Base-by-base conservation (phyloP, 495 filamentous ascomycete species). In the Margaritispora aquatica region DNA sequence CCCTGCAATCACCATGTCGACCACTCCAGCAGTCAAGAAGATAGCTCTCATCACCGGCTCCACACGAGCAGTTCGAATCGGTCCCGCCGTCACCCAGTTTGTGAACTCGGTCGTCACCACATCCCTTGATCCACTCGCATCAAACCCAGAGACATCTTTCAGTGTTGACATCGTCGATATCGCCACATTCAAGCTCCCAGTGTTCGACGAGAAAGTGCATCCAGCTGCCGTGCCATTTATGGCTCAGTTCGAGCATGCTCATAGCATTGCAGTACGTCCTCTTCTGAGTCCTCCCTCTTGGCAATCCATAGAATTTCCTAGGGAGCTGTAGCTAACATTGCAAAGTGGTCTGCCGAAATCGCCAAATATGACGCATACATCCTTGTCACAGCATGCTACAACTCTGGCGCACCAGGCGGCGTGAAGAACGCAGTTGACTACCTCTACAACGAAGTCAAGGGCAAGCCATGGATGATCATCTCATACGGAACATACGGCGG, bases 361-460 rank as follows among this genome's bases (percentile, higher is more conserved):
- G 63, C 70, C 0, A 59, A 66, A 21, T 73, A 77, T 60, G 77
- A 76, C 56, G 80, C 68, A 1, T 84, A 86, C 63, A 70, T 59
- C 19, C 9, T 87, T 55, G 78, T 86, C 22, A 78, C 78, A 5
- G 76, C 74, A 15, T 76, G 80, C 66, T 80, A 79, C 62, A 80
- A 82, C 66, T 77, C 74, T 72, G 73, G 77, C 24, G 68, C 80
- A 26, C 73, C 81, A 0, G 83, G 80, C 0, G 76, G 71, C 24
- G 63, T 80, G 38, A 86, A 85, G 73, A 86, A 86, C 65, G 83
- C 83, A 17, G 76, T 86, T 47, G 83, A 86, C 64, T 85, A 82
- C 63, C 73, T 86, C 1, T 70, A 73, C 47, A 65, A 82, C 59
- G 81, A 84, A 63, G 84, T 81, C 82, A 77, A 68, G 52, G 80